A percentile compares a stretch with the other conserved stretches of the same genome.
phyloP scores from a whole-genome alignment of 352 stramenopile genomes.

The Phytophthora multivora region DNA sequence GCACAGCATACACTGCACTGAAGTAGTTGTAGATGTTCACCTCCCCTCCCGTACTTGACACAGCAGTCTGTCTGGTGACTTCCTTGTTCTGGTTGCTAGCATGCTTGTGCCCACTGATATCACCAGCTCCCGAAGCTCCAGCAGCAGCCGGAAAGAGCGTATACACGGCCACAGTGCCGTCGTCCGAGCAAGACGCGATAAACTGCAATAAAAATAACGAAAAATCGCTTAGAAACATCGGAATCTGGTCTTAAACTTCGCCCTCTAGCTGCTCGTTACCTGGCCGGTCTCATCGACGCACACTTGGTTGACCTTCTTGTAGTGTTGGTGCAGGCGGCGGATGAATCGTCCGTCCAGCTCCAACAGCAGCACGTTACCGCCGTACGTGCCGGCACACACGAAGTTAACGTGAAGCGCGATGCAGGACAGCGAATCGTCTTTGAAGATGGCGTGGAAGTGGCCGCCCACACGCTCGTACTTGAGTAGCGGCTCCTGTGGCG shows the following conservation, averaged over 20 bases:
- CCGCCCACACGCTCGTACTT: constrained; percentile 89
- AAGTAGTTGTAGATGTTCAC: constrained; percentile 92
- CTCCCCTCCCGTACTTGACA: constrained; percentile 76
- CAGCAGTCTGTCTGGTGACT: constrained; percentile 39
- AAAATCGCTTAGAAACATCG: constrained; percentile 1
- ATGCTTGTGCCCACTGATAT: constrained; percentile 31
- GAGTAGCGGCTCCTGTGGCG: constrained; percentile 65
- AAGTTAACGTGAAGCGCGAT: constrained; percentile 85
- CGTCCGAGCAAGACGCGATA: constrained; percentile 86
- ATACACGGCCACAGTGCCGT: constrained; percentile 84
- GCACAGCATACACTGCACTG: constrained; percentile 78
- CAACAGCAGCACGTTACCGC: constrained; percentile 79
- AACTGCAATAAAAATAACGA: constrained; percentile 42
- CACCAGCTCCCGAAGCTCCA: neutral
- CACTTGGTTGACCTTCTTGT: constrained; percentile 89
- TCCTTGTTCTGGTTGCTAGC: constrained; percentile 18
- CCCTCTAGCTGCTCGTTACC: constrained; percentile 18
- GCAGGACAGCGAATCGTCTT: constrained; percentile 85
- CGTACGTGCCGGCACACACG: constrained; percentile 77
- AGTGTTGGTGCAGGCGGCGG: constrained; percentile 82
- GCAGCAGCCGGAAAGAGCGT: constrained; percentile 56
- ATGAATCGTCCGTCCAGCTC: constrained; percentile 82
- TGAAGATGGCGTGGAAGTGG: constrained; percentile 87
- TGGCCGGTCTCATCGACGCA: constrained; percentile 85
- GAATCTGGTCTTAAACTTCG: neutral